Conservation (phyloP, 495 filamentous ascomycete genomes). For the Lophium mytilinum region DNA sequence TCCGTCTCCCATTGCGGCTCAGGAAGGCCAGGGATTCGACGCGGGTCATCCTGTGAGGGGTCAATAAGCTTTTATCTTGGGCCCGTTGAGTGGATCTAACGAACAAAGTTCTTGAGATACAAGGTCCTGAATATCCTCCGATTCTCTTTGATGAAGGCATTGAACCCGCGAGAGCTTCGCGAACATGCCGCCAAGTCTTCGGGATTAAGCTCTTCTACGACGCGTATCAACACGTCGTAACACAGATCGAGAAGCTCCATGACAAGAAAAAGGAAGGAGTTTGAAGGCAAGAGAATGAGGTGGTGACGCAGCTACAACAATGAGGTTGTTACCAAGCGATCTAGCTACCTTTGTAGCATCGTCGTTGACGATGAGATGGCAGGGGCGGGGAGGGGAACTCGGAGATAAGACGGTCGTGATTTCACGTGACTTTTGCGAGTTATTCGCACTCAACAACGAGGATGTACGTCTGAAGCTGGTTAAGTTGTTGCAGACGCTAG, state of each 20-base stretch:
- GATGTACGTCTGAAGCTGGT: too few species aligned
- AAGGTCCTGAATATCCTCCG: slow-evolving; percentile 43
- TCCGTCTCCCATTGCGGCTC: slow-evolving; percentile 44
- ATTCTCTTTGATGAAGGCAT: slow-evolving; percentile 45
- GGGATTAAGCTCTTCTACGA: slow-evolving; percentile 47
- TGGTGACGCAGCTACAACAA: too few species aligned
- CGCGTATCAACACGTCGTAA: slow-evolving; percentile 50
- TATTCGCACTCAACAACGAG: too few species aligned
- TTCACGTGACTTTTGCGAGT: too few species aligned
- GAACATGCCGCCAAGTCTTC: slow-evolving; percentile 42
- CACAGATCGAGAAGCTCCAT: slow-evolving; percentile 29
- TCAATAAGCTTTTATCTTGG: not conserved
- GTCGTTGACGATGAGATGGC: too few species aligned
- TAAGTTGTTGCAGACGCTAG: too few species aligned
- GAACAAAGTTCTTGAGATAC: slow-evolving; percentile 42
- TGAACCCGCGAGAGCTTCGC: slow-evolving; percentile 40
- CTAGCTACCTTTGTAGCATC: too few species aligned
- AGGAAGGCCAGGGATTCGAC: not conserved
- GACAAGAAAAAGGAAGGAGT: too few species aligned
- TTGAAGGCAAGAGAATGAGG: too few species aligned
- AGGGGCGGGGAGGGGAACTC: too few species aligned
- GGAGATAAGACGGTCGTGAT: too few species aligned
- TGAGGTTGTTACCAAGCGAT: too few species aligned
- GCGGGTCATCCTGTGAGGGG: slow-evolving; percentile 36
- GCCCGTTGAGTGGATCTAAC: not conserved